These are phyloP conservation scores for Pseudocercospora vitis DNA, from an alignment of 2,329 filamentous ascomycete genomes.

Conservation along the genomic window DNA sequence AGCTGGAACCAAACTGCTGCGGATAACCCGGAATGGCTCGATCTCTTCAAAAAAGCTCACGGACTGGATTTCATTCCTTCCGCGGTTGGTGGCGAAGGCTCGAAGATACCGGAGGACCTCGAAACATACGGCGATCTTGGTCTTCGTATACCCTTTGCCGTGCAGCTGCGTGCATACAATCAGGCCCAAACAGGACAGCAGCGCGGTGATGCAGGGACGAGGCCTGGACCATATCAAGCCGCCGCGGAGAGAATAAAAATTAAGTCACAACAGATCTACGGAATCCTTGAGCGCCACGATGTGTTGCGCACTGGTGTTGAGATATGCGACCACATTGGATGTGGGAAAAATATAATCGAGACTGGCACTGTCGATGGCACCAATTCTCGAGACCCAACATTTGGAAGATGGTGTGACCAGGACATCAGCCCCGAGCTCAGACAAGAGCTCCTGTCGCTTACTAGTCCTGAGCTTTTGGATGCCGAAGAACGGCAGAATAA, in stretches of 20 bases:
- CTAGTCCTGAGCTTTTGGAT: not conserved
- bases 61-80: conserved; percentile 42
- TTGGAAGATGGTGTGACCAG: conserved; percentile 31
- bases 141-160: conserved; percentile 37
- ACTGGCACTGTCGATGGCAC: conserved; percentile 25
- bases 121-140: conserved; percentile 40
- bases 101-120: conserved; percentile 37
- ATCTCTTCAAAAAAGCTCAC: conserved; percentile 52
- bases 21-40: conserved; percentile 49
- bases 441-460: conserved; percentile 8
- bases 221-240: conserved; percentile 20
- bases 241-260: conserved; percentile 15
- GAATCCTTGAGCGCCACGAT: conserved; percentile 26
- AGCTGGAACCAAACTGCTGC: conserved; percentile 47
- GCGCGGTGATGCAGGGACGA: conserved; percentile 15
- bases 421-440: conserved; percentile 15
- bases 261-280: conserved; percentile 25
- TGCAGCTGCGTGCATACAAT: conserved; percentile 36
- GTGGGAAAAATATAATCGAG: conserved; percentile 30
- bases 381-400: conserved; percentile 9
- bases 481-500: not conserved
- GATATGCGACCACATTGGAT: conserved; percentile 30
- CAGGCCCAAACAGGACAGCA: conserved; percentile 21
- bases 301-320: conserved; percentile 26
- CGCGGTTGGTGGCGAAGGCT: conserved; percentile 35